Conservation (phyloP, 805 yeast species). For the Candida boleticola region DNA sequence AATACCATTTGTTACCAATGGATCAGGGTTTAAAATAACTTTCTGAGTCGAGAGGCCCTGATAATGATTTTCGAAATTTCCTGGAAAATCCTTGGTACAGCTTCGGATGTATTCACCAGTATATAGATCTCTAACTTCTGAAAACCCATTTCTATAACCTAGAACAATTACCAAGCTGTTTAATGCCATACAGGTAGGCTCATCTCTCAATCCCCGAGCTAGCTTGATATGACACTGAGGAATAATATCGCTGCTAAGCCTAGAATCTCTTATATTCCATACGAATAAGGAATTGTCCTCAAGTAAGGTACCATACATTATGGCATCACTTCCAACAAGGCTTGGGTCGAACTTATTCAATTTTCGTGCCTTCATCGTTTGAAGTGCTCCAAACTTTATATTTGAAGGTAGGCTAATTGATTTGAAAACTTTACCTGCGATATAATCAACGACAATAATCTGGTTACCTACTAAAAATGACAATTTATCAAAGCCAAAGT, state of each 20-base stretch:
- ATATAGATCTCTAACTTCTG: slow-evolving; percentile 39
- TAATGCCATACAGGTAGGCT: slow-evolving; percentile 23
- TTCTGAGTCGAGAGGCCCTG: slow-evolving; percentile 22
- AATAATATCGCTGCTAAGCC: slow-evolving; percentile 4
- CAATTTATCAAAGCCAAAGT: slow-evolving; percentile 30
- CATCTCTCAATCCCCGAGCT: slow-evolving; percentile 7
- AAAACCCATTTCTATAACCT: slow-evolving; percentile 43
- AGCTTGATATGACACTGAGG: slow-evolving; percentile 13
- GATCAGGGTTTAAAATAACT: slow-evolving; percentile 25
- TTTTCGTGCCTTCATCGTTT: slow-evolving; percentile 12
- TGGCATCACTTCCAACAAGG: slow-evolving; percentile 40
- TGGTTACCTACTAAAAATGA: slow-evolving; percentile 17
- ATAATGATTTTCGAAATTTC: slow-evolving; percentile 20
- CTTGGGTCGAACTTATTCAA: slow-evolving; percentile 14
- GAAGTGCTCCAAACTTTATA: slow-evolving; percentile 15
- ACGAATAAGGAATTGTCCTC: slow-evolving; percentile 41
- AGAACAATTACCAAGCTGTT: slow-evolving; percentile 34
- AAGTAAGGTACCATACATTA: slow-evolving; percentile 35
- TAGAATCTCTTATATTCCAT: slow-evolving; percentile 39
- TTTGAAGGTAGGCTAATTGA: background rate
- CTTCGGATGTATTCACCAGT: slow-evolving; percentile 42
- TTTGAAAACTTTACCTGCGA: background rate
- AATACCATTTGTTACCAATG: slow-evolving; percentile 33
- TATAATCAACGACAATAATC: slow-evolving; percentile 23
- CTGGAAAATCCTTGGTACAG: slow-evolving; percentile 29